Base-by-base conservation (phyloP, 1,139 yeast species). In the Suhomyces terraborum region DNA sequence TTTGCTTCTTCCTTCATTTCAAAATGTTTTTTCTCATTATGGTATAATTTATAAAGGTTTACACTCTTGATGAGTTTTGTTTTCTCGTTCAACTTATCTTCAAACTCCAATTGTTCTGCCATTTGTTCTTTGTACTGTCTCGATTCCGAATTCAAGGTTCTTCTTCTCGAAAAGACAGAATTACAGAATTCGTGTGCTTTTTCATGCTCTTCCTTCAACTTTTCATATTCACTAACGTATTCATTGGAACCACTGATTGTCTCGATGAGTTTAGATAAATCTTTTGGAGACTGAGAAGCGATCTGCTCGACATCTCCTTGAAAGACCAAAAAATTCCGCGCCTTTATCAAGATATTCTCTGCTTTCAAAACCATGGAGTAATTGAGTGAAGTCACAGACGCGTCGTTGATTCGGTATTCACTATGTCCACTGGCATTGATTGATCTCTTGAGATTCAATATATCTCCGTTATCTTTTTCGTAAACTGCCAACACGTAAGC, bases 261-360 rank as follows among this genome's bases (percentile, higher is more conserved):
- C 62, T 93, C 99, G 41, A 94, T 69, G 48, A 91, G 64, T 36
- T 68, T 74, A 3, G 95, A 80, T 46, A 93, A 70, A 35, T 88
- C 96, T 32, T 66, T 64, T 0, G 98, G 80, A 0, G 93, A 81
- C 59, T 91, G 96, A 2, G 95, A 77, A 0, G 98, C 98, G 38
- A 93, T 83, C 52, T 84, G 85, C 59, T 93, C 98, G 35, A 93
- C 95, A 58, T 93, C 98, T 42, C 98, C 98, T 67, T 93, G 98
- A 59, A 93, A 91, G 12, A 94, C 98, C 48, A 93, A 67, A 57
- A 93, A 93, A 61, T 94, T 91, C 55, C 91, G 79, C 2, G 97
- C 97, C 58, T 87, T 88, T 50, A 89, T 85, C 48, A 91, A 67
- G 44, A 94, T 89, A 54, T 88, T 87, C 57, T 91, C 95, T n/a